Conservation (phyloP, 164 flowering plant genomes). For the Magnolia sinica region DNA sequence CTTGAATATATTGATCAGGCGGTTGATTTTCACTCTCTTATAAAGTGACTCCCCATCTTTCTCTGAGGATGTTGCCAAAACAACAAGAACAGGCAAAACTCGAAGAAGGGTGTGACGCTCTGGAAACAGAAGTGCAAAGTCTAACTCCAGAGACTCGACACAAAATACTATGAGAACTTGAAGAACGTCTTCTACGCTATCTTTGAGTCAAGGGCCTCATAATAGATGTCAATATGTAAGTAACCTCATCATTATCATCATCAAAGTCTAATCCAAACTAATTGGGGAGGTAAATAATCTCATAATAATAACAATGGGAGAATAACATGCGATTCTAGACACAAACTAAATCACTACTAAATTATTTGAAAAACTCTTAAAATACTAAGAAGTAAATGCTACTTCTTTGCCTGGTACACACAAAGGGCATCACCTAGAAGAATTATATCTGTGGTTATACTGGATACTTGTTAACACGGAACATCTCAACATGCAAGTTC, state of each 20-base stretch:
- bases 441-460: too few species aligned
- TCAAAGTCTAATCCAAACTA: too few species aligned
- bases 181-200: constrained; percentile 94
- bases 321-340: not conserved
- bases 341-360: not conserved
- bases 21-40: constrained; percentile 87
- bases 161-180: constrained; percentile 91
- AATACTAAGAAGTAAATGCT: not conserved
- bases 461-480: constrained; percentile 99
- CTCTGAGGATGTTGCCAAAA: constrained; percentile 86
- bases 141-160: constrained; percentile 93
- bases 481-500: constrained; percentile 97
- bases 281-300: too few species aligned
- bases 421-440: too few species aligned
- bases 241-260: too few species aligned
- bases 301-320: not conserved
- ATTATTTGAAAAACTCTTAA: not conserved
- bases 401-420: too few species aligned
- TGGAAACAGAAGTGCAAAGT: constrained; percentile 89
- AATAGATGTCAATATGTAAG: not conserved
- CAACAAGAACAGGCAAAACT: constrained; percentile 90
- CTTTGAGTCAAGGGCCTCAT: constrained; percentile 48
- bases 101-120: constrained; percentile 91
- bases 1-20: constrained; percentile 88
- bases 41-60: constrained; percentile 89